Evolutionary conservation across 208 protist genomes (phyloP), one percentile per base, ranked within the genome.

Genomic region (Borovskyia barvae): DNA sequence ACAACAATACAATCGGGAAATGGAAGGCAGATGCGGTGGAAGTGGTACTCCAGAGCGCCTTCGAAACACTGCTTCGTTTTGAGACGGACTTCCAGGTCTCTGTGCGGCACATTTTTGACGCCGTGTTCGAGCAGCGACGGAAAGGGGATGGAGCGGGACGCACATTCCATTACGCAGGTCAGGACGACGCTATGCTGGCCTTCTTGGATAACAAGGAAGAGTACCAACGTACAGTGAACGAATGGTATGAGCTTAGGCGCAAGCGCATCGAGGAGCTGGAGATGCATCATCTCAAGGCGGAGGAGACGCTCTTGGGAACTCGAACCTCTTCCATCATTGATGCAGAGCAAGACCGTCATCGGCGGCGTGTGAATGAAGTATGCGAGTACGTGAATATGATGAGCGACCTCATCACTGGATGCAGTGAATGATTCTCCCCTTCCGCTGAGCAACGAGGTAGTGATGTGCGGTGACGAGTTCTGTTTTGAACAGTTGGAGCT

Each of bases 141-240:
- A 90, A 85, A 33, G 47, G 75, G 6, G 73, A 86, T 33, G 41
- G 55, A 37, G 54, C 45, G 0, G 32, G 50, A 6, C 47, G 54
- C 3, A 36, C 45, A 33, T 58, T 58, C 24, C 63, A 57, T 33
- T 70, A 52, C 48, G 17, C 47, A 22, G 30, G 49, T 2, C 40
- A 71, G 17, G 81, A 91, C 19, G 66, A 80, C 20, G 66, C 53
- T 53, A 71, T 75, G 19, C 50, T 77, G 2, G 59, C 70, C 1
- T 74, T 91, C 4, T 58, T 93, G 19, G 77, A 85, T 29, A 93
- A 82, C 61, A 87, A 73, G 58, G 83, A 93, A 47, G 83, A 91
- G 53, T 91, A 90, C 49, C 76, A 87, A 62, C 87, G 89, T 26
- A 45, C 85, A 12, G 65, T 90, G 22, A 83, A 72, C 25, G 87